Conservation (phyloP, 345 rosid species). For the Microcos paniculata region DNA sequence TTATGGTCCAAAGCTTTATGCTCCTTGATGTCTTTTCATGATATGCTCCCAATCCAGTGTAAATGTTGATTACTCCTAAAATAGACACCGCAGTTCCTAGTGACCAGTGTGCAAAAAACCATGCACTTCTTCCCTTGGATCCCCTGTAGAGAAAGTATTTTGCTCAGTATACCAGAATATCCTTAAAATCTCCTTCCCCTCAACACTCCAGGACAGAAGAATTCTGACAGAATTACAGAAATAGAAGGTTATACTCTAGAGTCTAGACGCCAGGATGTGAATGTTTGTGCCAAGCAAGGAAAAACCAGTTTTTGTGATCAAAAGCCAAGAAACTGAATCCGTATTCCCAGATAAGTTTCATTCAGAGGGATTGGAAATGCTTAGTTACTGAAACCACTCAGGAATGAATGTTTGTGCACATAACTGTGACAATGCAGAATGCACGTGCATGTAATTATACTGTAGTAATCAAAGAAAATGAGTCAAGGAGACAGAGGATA, state of each 20-base stretch:
- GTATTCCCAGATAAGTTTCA: neutral
- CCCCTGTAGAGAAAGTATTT: slow-evolving; percentile 35
- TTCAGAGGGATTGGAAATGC: neutral
- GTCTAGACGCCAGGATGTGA: too few species aligned
- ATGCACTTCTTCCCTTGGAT: slow-evolving; percentile 45
- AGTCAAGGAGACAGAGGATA: neutral
- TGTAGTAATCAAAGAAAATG: neutral
- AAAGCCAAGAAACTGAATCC: neutral
- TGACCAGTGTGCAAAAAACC: slow-evolving; percentile 60
- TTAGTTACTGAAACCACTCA: neutral
- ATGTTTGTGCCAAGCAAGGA: neutral
- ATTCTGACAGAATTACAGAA: neutral
- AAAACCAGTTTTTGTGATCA: neutral
- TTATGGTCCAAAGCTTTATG: slow-evolving; percentile 41
- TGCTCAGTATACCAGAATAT: neutral
- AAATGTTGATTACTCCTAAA: slow-evolving; percentile 50
- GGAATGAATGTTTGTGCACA: neutral
- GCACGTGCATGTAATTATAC: neutral
- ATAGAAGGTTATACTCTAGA: neutral
- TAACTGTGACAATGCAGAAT: neutral
- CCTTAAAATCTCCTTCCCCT: neutral
- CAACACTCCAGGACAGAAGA: neutral
- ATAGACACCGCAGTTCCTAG: slow-evolving; percentile 45
- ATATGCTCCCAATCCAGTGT: slow-evolving; percentile 55
- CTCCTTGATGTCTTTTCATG: slow-evolving; percentile 52